A percentile compares a stretch with the other conserved stretches of the same genome.
These are phyloP conservation scores for Calvatia gigantea DNA, from an alignment of 768 basidiomycete species.

Conservation along the genomic window DNA sequence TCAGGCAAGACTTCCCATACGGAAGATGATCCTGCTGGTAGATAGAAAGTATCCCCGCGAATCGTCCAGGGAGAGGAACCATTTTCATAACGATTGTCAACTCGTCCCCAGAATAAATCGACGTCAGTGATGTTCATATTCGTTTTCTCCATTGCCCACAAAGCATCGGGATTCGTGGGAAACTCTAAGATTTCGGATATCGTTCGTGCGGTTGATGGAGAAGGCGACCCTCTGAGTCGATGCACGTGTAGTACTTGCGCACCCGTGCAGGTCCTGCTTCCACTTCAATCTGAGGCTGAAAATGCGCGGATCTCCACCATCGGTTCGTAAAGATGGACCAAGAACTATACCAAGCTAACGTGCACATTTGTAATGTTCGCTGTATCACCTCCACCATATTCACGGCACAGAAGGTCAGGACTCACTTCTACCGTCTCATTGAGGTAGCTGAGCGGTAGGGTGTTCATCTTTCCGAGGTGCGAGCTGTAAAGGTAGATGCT, in stretches of 20 bases:
- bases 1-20: background rate
- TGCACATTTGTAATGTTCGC: conserved; percentile 19
- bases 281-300: conserved; percentile 16
- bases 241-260: conserved; percentile 17
- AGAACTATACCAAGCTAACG: conserved; percentile 15
- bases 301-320: conserved; percentile 15
- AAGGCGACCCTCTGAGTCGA: background rate
- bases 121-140: background rate
- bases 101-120: background rate
- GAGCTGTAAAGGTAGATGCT: background rate
- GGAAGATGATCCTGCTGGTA: background rate
- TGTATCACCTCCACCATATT: conserved; percentile 16
- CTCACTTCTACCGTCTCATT: background rate
- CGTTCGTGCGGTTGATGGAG: background rate
- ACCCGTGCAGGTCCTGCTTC: conserved; percentile 17
- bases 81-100: background rate
- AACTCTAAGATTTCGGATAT: background rate
- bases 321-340: conserved; percentile 16
- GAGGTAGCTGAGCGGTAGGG: background rate
- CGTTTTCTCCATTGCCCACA: conserved; percentile 2
- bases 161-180: background rate
- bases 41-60: background rate
- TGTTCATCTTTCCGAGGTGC: background rate
- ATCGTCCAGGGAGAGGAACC: background rate
- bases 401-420: conserved; percentile 10